Evolutionary conservation across 345 rosid species (phyloP).

Genomic region (Eucalyptus marginata): DNA sequence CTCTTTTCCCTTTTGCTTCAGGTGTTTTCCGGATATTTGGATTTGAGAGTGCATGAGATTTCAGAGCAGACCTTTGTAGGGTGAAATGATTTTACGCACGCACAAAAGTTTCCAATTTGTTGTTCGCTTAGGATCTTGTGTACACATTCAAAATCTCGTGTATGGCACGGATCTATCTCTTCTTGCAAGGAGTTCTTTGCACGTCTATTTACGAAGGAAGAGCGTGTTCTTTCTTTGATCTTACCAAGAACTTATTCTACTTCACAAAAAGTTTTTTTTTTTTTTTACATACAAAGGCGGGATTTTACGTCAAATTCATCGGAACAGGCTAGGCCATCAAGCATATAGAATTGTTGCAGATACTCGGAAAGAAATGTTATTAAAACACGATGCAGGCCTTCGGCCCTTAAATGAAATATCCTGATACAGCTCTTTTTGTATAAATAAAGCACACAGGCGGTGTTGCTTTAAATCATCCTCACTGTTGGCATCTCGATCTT

Average conservation of each 20-base stretch:
- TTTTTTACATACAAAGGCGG: fast-evolving
- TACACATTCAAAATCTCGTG: not conserved
- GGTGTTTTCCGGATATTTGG: constrained; percentile 92
- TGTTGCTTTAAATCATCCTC: not conserved
- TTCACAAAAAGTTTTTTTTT: too few relatives aligned
- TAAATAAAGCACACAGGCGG: not conserved
- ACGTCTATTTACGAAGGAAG: not conserved
- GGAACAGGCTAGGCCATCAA: not conserved
- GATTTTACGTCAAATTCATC: not conserved
- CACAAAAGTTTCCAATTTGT: not conserved
- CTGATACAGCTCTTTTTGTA: not conserved
- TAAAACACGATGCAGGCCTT: not conserved
- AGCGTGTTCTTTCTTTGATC: not conserved
- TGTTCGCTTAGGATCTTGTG: not conserved
- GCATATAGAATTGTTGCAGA: not conserved
- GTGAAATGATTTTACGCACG: not conserved
- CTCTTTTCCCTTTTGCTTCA: constrained; percentile 13
- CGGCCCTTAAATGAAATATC: not conserved
- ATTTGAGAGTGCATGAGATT: constrained; percentile 46
- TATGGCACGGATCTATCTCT: not conserved
- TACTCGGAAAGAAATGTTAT: not conserved
- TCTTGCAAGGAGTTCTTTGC: not conserved
- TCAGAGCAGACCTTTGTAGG: not conserved
- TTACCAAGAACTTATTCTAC: not conserved
- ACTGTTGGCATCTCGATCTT: not conserved